Conservation (phyloP, 176 grass and related monocot genomes). For the Otatea glauca region DNA sequence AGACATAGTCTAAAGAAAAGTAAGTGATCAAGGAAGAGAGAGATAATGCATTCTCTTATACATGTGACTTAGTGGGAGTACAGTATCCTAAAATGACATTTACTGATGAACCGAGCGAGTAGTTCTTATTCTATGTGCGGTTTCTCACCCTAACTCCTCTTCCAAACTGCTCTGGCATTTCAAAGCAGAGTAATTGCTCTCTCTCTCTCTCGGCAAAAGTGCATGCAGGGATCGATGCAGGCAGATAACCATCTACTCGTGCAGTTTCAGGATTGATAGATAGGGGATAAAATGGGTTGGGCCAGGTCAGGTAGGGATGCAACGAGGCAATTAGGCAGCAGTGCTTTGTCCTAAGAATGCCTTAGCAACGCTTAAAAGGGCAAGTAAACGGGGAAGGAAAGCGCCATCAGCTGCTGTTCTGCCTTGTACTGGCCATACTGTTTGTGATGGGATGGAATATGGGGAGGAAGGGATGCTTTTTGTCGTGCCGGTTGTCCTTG, state of each 20-base stretch:
- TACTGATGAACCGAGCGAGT: too few species aligned
- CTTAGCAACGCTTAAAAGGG: conserved; percentile 16
- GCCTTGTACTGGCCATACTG: not conserved
- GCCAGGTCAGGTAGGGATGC: conserved; percentile 7
- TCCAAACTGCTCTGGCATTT: not conserved
- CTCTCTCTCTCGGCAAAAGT: not conserved
- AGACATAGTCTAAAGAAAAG: too few species aligned
- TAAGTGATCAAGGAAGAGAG: too few species aligned
- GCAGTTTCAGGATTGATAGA: conserved; percentile 13
- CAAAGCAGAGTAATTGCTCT: not conserved
- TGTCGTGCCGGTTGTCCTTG: conserved; percentile 45
- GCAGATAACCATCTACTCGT: not conserved
- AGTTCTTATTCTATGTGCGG: not conserved
- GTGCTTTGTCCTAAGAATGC: conserved; percentile 29
- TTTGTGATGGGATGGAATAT: conserved; percentile 50
- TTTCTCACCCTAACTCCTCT: not conserved
- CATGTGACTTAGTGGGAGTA: too few species aligned
- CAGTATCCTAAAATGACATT: too few species aligned
- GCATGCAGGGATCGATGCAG: not conserved
- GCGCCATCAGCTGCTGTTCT: not conserved
- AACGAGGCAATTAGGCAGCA: conserved; percentile 40
- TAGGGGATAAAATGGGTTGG: conserved; percentile 6
- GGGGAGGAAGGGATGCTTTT: conserved; percentile 43
- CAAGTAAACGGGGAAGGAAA: conserved; percentile 18
- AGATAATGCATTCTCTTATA: too few species aligned